These are phyloP conservation scores for Metschnikowia baotianmanensis DNA, from an alignment of 805 yeast species.

Conservation along the genomic window DNA sequence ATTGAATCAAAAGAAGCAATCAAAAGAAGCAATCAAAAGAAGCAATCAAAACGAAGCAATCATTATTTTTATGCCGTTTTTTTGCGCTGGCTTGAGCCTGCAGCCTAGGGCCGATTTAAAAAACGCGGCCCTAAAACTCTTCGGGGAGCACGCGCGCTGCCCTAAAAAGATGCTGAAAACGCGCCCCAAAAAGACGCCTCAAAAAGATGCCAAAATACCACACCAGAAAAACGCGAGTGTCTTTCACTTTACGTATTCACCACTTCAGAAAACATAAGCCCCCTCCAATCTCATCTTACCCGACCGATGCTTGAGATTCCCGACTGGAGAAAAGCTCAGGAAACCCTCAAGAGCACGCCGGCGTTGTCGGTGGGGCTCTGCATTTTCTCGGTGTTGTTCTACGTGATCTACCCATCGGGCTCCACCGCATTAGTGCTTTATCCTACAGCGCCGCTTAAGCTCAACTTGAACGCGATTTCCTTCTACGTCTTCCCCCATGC, in stretches of 20 bases:
- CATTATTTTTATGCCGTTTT: no score
- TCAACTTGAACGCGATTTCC: conserved; percentile 53
- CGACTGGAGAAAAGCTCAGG: conserved; percentile 1
- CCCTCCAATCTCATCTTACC: not conserved
- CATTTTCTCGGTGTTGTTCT: conserved; percentile 51
- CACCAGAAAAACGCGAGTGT: not conserved
- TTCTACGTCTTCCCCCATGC: conserved; percentile 71
- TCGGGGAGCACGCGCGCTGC: no score
- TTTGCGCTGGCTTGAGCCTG: no score
- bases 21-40: no score
- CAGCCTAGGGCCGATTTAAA: no score
- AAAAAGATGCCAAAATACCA: not conserved
- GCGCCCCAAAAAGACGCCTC: not conserved
- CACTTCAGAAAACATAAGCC: not conserved
- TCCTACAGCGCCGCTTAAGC: conserved; percentile 51
- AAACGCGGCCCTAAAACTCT: no score
- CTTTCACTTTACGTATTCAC: no score
- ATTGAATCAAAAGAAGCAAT: no score
- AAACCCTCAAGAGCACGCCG: conserved; percentile 30
- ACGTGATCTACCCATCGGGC: conserved; percentile 27
- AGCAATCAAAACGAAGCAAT: no score
- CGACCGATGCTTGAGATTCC: not conserved
- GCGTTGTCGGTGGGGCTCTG: conserved; percentile 62
- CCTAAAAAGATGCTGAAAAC: no score
- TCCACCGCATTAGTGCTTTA: conserved; percentile 16